Percentiles rank a stretch among this genome's conserved stretches.
Evolutionary conservation across 129 eudicot species (phyloP).

Genomic region (Centella asiatica): DNA sequence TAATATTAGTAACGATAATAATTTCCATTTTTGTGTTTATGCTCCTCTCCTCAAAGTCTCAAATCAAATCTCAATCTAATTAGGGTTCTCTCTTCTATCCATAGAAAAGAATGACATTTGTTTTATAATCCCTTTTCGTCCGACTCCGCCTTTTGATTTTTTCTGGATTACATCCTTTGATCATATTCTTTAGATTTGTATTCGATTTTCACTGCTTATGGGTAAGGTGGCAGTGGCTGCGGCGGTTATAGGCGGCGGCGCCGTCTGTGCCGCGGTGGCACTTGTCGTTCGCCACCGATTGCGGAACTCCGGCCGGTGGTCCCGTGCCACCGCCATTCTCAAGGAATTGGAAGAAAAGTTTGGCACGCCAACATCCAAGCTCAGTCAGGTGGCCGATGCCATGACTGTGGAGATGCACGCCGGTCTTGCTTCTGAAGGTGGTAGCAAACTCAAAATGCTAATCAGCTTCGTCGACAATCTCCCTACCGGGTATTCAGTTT

Average conservation of each 20-base stretch:
- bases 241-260: constrained; percentile 57
- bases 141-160: background rate
- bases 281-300: constrained; percentile 44
- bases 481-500: constrained; percentile 64
- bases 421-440: constrained; percentile 82
- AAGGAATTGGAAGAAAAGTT: constrained; percentile 72
- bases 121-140: too few species aligned
- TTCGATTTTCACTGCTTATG: constrained; percentile 21
- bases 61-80: too few species aligned
- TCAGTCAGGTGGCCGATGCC: constrained; percentile 69
- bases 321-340: constrained; percentile 36
- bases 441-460: constrained; percentile 73
- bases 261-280: constrained; percentile 58
- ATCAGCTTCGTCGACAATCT: constrained; percentile 90
- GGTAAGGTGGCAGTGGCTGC: constrained; percentile 51
- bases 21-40: too few species aligned
- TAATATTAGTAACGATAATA: too few species aligned
- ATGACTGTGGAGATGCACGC: constrained; percentile 90
- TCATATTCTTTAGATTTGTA: background rate
- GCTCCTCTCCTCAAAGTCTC: too few species aligned
- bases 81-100: too few species aligned
- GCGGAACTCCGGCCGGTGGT: constrained; percentile 32
- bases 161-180: background rate
- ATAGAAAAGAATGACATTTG: too few species aligned
- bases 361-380: constrained; percentile 38